Base-by-base conservation (phyloP, 495 filamentous ascomycete genomes). In the Amorphotheca resinae region DNA sequence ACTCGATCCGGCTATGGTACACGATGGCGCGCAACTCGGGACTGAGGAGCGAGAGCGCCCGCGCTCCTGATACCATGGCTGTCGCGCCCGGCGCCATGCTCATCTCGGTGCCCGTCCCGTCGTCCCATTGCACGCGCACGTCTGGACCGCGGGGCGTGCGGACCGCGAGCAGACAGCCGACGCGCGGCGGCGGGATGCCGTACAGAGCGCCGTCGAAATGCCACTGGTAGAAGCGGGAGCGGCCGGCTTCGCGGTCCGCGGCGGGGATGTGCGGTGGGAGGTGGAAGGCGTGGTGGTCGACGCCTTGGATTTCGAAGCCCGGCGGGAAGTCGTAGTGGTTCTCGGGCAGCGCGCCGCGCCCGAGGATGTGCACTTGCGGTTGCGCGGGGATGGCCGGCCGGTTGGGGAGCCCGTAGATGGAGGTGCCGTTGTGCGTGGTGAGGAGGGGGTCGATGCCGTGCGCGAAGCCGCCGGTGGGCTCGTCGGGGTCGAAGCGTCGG, bases 161-260 rank as follows among this genome's bases (percentile, higher is more conserved):
- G 21, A 60, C 57, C 9, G 57, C 55, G 2, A 60, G 57, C 14
- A 60, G 45, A 42, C 57, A 56, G 16, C 57, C 57, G 2, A 58
- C 55, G 0, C 57, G 46, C 3, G 55, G 45, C n/a, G 45, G 45
- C 26, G 55, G 49, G 33, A 59, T 59, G 33, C 41, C 38, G 38
- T 59, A 59, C 9, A 59, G 37, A 3, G 57, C 39, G 0, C 44
- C 57, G 42, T 59, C 57, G 32, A 51, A 59, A 45, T 57, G 57
- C 57, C 57, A 59, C 26, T 59, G 57, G 37, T 59, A 59, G 36
- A 59, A 59, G 5, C 57, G 38, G 23, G 45, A 49, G 30, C 47
- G 44, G 8, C 54, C 57, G 6, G 44, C 44, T 28, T 57, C 54
- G 14, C 53, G 16, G 12, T 60, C 55, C n/a, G 34, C 50, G n/a